Conservation (phyloP, 31 red algal genomes). For the Asparagopsis taxiformis region DNA sequence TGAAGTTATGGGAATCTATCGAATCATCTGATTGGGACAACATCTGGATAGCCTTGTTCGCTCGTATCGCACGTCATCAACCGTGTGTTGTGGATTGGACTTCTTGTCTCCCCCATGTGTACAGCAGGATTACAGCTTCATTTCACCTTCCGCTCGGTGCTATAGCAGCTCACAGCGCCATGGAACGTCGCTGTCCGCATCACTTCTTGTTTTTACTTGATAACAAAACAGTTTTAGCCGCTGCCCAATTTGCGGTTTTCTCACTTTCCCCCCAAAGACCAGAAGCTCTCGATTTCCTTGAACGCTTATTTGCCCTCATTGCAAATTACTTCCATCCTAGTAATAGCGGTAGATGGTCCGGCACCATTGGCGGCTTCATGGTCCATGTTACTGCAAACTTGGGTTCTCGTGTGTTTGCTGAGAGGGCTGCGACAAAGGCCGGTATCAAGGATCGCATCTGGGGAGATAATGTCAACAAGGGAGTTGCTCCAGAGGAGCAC, state of each 20-base stretch:
- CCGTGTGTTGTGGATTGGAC: conserved; percentile 72
- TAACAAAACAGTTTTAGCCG: conserved; percentile 25
- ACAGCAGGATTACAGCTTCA: conserved; percentile 53
- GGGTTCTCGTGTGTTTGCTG: conserved; percentile 46
- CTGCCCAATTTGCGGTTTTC: conserved; percentile 58
- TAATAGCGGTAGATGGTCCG: conserved; percentile 74
- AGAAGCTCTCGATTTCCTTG: conserved; percentile 37
- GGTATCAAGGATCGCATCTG: conserved; percentile 53
- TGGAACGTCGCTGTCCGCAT: conserved; percentile 70
- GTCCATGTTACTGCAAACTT: conserved; percentile 45
- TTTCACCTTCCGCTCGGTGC: conserved; percentile 73
- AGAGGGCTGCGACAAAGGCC: conserved; percentile 65
- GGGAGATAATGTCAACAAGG: conserved; percentile 14
- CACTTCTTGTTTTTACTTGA: conserved; percentile 70
- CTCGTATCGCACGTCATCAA: conserved; percentile 64
- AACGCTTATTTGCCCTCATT: conserved; percentile 63
- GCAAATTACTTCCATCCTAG: conserved; percentile 86
- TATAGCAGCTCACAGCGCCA: conserved; percentile 58
- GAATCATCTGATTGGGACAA: conserved; percentile 80
- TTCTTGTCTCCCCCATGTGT: conserved; percentile 49
- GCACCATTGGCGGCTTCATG: conserved; percentile 57
- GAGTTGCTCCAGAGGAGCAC: conserved; percentile 66
- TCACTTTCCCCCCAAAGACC: conserved; percentile 56
- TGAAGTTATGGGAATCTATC: conserved; percentile 49
- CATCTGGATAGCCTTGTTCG: conserved; percentile 70